Conservation (phyloP, 2,329 filamentous ascomycete species). For the Ceratocystis lukuohia region DNA sequence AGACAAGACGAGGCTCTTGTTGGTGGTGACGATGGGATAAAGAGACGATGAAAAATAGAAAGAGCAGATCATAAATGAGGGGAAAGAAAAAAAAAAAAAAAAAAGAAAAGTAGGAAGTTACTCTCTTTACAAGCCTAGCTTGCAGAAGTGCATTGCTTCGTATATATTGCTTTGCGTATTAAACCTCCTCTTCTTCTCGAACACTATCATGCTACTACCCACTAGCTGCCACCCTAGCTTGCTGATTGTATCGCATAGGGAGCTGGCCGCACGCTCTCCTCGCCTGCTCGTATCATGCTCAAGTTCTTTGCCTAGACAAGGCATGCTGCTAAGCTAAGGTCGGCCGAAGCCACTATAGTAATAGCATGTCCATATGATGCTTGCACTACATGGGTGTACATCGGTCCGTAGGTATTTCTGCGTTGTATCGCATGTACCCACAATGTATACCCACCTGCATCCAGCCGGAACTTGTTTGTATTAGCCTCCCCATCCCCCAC, state of each 20-base stretch:
- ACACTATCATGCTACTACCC: not conserved
- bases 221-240: not conserved
- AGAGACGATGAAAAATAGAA: not conserved
- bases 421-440: not conserved
- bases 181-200: too few species aligned
- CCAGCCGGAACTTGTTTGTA: not conserved
- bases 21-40: not conserved
- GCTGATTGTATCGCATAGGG: not conserved
- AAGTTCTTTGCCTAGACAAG: not conserved
- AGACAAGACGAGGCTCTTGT: not conserved
- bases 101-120: not conserved
- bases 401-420: not conserved
- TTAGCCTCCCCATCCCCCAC: not conserved
- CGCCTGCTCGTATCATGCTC: not conserved
- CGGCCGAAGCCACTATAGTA: not conserved
- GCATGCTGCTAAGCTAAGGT: not conserved
- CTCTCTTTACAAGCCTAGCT: too few species aligned
- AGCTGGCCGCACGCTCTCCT: not conserved
- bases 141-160: not conserved
- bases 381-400: not conserved
- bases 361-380: not conserved
- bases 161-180: not conserved
- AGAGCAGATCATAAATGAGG: not conserved
- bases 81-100: not conserved
- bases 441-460: not conserved